Evolutionary conservation across 768 basidiomycete genomes (phyloP).

Genomic region (Gloeopeniophorella convolvens): DNA sequence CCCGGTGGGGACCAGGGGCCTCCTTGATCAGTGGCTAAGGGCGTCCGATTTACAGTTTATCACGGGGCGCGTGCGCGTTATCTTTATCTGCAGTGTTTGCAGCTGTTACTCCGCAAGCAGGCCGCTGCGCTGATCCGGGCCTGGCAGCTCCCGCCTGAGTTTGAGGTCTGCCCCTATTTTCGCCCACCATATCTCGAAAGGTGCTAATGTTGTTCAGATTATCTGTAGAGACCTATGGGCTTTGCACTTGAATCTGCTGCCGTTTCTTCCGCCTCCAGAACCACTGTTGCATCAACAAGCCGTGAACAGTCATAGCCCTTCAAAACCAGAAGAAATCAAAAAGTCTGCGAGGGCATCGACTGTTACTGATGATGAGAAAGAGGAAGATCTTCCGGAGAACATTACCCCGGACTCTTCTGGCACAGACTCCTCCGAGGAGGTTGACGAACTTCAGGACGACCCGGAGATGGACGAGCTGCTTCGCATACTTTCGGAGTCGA

Average conservation of each 20-base stretch:
- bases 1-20: not conserved
- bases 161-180: constrained; percentile 53
- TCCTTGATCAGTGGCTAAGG: not conserved
- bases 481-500: constrained; percentile 33
- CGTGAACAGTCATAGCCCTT: constrained; percentile 3
- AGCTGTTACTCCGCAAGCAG: constrained; percentile 76
- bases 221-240: constrained; percentile 81
- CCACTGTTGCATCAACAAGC: constrained; percentile 45
- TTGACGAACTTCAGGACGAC: constrained; percentile 28
- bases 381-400: not conserved
- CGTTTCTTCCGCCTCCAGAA: constrained; percentile 54
- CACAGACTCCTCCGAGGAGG: constrained; percentile 25
- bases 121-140: constrained; percentile 47
- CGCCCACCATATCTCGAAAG: not conserved
- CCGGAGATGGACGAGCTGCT: constrained; percentile 37
- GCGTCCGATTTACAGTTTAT: constrained; percentile 50
- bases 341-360: constrained; percentile 14
- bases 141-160: constrained; percentile 74
- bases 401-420: not conserved
- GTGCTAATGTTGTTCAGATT: constrained; percentile 35
- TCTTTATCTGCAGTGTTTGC: constrained; percentile 79
- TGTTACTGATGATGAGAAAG: constrained; percentile 15
- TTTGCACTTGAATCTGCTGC: constrained; percentile 57
- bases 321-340: constrained; percentile 17
- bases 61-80: constrained; percentile 73